Base-by-base conservation (phyloP, 192 early-diverging fungal genomes). In the Coemansia sp. region DNA sequence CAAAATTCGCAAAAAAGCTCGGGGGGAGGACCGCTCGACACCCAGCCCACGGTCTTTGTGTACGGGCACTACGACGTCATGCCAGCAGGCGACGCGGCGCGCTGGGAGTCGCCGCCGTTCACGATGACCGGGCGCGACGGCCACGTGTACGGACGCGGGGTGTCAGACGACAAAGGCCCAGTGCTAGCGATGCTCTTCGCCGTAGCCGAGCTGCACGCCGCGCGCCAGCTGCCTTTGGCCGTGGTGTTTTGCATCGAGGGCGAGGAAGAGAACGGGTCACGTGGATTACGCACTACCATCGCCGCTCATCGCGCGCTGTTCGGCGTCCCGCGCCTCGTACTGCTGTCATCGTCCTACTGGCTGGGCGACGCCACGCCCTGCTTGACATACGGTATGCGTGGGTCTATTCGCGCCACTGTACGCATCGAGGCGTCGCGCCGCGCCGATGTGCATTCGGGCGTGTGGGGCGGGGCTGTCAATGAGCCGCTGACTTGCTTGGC, bases 31-130 rank as follows among this genome's bases (percentile, higher is more conserved):
- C 45, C 60, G 43, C 71, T 65, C 67, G 72, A 35, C 0, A 65
- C 65, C 20, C 31, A 54, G 60, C 77, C 79, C 15, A 87, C 86
- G 25, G 86, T 92, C 2, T 77, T 93, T 31, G 85, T 93, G 2
- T 93, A 93, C 70, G 92, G 90, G 2, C 92, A 94, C 76, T 92
- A 92, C 63, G 92, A 94, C 68, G 92, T 94, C 8, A 91, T 94
- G 83, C 81, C 87, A 15, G 90, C 90, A 0, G 79, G 79, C 58
- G 88, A 90, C 41, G 78, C 82, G 70, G 74, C 77, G 39, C 85
- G 82, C 61, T 94, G 92, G 92, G 65, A 64, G 24, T 74, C 85
- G 38, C 74, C 79, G 65, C 91, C 92, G 10, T 94, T 94, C 54
- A 77, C 81, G 61, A 58, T 93, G 54, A 72, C 76, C 14, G 89